A percentile compares a stretch with the other conserved stretches of the same genome.
Evolutionary conservation across 2,329 filamentous ascomycete genomes (phyloP).

Genomic region (Fusarium vanettenii): DNA sequence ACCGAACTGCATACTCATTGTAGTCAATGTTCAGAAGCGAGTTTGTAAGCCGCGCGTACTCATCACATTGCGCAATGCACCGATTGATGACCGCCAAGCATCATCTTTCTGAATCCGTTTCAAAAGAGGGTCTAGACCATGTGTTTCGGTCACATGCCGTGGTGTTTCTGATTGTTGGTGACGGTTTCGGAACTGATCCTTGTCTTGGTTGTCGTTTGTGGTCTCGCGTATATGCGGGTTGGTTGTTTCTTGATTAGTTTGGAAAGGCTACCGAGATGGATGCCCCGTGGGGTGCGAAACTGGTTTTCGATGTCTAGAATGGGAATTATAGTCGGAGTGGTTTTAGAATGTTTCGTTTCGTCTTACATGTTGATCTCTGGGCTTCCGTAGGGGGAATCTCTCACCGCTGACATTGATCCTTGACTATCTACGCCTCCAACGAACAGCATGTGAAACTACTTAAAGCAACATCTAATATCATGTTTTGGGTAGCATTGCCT

Average conservation of each 20-base stretch:
- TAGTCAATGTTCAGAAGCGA: background rate
- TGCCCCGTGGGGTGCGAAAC: background rate
- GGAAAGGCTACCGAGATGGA: background rate
- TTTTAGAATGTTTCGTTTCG: background rate
- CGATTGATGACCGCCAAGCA: background rate
- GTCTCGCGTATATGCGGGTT: background rate
- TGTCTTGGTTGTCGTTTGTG: background rate
- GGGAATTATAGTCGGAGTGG: background rate
- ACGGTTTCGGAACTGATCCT: background rate
- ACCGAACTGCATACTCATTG: background rate
- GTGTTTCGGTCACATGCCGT: background rate
- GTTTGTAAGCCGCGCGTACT: background rate
- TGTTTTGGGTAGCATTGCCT: background rate
- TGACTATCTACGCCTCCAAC: background rate
- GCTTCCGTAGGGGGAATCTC: no score
- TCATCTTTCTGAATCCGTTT: background rate
- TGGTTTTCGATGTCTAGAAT: background rate
- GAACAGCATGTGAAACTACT: background rate
- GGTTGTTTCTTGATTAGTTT: background rate
- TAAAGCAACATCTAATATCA: background rate
- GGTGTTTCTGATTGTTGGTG: background rate
- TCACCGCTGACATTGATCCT: background rate
- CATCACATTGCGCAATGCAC: background rate
- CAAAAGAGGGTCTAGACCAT: background rate
- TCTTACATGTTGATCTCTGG: background rate